Evolutionary conservation across 1,284 basidiomycete species (phyloP).

Genomic region (Veloporphyrellus conicus): DNA sequence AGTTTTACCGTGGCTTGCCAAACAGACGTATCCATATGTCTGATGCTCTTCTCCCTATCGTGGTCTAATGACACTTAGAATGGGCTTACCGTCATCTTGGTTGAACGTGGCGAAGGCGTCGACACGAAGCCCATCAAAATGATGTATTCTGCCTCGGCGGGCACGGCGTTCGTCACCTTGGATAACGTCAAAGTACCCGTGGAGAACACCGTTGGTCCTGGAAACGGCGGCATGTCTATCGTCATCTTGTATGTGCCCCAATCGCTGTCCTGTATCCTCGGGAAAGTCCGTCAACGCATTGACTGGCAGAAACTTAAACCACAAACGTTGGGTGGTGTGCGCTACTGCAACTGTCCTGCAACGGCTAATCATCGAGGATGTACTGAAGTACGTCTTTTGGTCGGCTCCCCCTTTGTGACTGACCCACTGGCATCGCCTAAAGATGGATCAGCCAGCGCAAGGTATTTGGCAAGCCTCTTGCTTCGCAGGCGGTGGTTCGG

Average conservation of each 20-base stretch:
- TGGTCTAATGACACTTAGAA: conserved; percentile 35
- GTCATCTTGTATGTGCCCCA: conserved; percentile 50
- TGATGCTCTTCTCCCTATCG: too few species aligned
- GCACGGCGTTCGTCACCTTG: conserved; percentile 84
- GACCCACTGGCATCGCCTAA: neutral
- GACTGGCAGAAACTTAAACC: conserved; percentile 59
- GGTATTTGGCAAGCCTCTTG: conserved; percentile 84
- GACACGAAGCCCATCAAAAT: conserved; percentile 86
- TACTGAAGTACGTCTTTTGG: conserved; percentile 49
- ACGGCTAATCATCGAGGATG: conserved; percentile 61
- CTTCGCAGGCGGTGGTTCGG: conserved; percentile 79
- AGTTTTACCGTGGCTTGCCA: conserved; percentile 62
- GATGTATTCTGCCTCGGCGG: conserved; percentile 70
- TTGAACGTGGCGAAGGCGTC: conserved; percentile 73
- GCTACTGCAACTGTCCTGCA: conserved; percentile 52
- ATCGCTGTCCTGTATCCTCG: neutral
- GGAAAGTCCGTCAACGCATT: neutral
- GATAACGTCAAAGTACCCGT: conserved; percentile 84
- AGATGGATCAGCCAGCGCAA: conserved; percentile 76
- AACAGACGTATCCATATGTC: conserved; percentile 39
- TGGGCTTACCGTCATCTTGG: conserved; percentile 77
- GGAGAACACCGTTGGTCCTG: conserved; percentile 82
- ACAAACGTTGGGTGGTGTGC: conserved; percentile 76
- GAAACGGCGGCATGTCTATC: conserved; percentile 79
- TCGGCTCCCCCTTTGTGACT: neutral